phyloP scores from a whole-genome alignment of 2,329 filamentous ascomycete species.

The Cyanodermella asteris region DNA sequence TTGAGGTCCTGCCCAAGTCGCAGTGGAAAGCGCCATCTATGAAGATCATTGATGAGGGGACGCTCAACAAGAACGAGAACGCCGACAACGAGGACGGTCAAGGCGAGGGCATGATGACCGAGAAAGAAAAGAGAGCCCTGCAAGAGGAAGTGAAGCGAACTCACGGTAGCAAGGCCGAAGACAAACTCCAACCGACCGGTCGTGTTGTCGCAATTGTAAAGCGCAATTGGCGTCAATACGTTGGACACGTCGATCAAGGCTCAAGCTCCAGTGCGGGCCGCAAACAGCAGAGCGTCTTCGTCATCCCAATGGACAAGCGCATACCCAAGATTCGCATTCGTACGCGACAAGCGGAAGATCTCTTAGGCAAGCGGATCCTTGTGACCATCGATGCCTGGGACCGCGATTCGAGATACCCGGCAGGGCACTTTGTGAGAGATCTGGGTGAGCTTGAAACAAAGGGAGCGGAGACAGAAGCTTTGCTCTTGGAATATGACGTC shows the following conservation, averaged over 20 bases:
- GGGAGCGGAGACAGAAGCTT: conserved; percentile 87
- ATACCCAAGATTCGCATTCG: conserved; percentile 89
- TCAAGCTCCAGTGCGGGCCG: conserved; percentile 53
- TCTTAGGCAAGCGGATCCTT: conserved; percentile 75
- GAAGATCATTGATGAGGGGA: conserved; percentile 87
- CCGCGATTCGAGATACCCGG: conserved; percentile 72
- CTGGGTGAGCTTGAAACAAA: conserved; percentile 89
- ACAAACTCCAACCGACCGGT: conserved; percentile 69
- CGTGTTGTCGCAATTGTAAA: conserved; percentile 82
- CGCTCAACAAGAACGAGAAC: conserved; percentile 80
- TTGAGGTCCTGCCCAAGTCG: conserved; percentile 78
- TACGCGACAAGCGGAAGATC: conserved; percentile 70
- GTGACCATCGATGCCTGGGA: conserved; percentile 95
- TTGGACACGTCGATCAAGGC: conserved; percentile 79
- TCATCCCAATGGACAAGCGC: conserved; percentile 94
- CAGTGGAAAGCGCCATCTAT: conserved; percentile 95
- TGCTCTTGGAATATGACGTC: conserved; percentile 87
- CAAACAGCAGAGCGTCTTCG: conserved; percentile 78
- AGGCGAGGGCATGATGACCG: conserved; percentile 56
- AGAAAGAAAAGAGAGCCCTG: conserved; percentile 64
- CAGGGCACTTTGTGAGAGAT: conserved; percentile 83
- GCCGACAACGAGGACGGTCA: conserved; percentile 62
- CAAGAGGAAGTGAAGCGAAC: conserved; percentile 80
- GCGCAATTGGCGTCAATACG: conserved; percentile 94
- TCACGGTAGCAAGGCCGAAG: conserved; percentile 55